Base-by-base conservation (phyloP, 768 basidiomycete species). In the Leccinum pellstonianum region DNA sequence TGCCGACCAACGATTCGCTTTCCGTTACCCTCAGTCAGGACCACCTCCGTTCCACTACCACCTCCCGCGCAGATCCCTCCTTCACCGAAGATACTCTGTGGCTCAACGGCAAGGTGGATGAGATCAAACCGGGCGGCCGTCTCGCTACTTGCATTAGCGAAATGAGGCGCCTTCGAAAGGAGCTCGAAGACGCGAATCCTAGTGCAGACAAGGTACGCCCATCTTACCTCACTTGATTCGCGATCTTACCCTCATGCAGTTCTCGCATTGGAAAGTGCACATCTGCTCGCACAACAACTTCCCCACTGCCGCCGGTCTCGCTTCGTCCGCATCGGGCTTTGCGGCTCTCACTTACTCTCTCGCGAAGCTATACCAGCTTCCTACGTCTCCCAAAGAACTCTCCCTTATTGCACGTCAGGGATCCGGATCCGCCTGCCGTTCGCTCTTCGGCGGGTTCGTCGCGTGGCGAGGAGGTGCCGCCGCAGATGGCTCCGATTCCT, bases 231-330 rank as follows among this genome's bases (percentile, higher is more conserved):
- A 37, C 19, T 52, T 4, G 15, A 25, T 27, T 17, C 37, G 5
- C 19, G 3, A 46, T 17, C 60, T 57, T 51, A 65, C 52, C 8
- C n/a, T 11, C 48, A 58, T 46, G 8, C 25, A 62, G 63, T 68
- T 70, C 46, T 61, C 64, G 0, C 65, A 66, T 15, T 91, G 78
- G 73, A 77, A 82, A 17, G 84, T 98, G 4, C 95, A 94, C 77
- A 94, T 99, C 67, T 86, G 86, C 58, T 98, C 96, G 7, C 88
- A 86, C 78, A 99, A 99, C 83, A 98, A 98, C 80, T 98, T 99
- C 81, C 97, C 97, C 31, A 99, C 97, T 14, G 97, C 97, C 14
- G 97, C 97, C 0, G 97, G 97, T 4, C 86, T 99, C 49, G 97
- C 97, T 1, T 98, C 95, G 1, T 98, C 95, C 35, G 97, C 97